Conservation (phyloP, 306 rosid species). For the Casuarina glauca region DNA sequence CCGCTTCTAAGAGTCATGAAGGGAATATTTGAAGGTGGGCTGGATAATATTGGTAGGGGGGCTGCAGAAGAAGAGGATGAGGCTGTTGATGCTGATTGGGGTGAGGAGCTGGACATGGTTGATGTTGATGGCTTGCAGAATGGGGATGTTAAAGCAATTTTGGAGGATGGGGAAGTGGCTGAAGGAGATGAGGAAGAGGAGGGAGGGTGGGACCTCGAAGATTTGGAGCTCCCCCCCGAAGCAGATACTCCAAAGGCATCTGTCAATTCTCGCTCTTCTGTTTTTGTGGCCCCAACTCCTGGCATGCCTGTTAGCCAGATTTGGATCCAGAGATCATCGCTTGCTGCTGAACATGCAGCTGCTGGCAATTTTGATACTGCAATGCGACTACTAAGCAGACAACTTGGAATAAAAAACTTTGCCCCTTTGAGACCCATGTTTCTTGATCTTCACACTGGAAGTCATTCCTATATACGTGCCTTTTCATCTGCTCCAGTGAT, state of each 20-base stretch:
- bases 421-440: constrained; percentile 70
- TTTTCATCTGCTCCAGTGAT: constrained; percentile 76
- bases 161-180: constrained; percentile 59
- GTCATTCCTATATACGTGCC: constrained; percentile 75
- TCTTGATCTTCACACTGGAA: constrained; percentile 76
- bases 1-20: constrained; percentile 86
- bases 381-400: constrained; percentile 82
- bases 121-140: constrained; percentile 64
- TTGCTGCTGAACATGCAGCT: constrained; percentile 96
- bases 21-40: constrained; percentile 84
- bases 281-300: constrained; percentile 79
- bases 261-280: constrained; percentile 49
- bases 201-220: constrained; percentile 94
- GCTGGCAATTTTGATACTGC: constrained; percentile 95
- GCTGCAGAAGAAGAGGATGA: constrained; percentile 70
- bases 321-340: constrained; percentile 87
- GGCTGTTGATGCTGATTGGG: constrained; percentile 76
- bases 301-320: constrained; percentile 93
- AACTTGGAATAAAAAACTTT: constrained; percentile 85
- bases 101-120: constrained; percentile 72
- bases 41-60: constrained; percentile 49
- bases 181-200: constrained; percentile 80
- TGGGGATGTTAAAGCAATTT: constrained; percentile 60
- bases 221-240: constrained; percentile 82
- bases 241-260: constrained; percentile 77